These are phyloP conservation scores for Lumnitzera racemosa DNA, from an alignment of 345 rosid genomes.

Conservation along the genomic window DNA sequence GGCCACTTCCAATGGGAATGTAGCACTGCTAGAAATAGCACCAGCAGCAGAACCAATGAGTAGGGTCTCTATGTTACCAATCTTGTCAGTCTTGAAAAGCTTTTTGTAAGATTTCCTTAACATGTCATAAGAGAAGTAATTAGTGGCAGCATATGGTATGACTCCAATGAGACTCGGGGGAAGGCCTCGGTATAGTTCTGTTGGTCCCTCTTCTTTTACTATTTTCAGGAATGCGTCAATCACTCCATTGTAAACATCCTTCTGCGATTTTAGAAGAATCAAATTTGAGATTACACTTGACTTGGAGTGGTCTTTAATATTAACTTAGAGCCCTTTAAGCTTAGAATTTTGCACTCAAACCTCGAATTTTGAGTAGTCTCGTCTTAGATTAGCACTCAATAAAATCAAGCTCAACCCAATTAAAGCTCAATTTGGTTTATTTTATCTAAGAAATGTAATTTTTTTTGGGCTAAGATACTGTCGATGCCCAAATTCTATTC, in stretches of 20 bases:
- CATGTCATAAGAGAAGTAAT: slow-evolving; percentile 91
- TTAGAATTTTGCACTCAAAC: too few species aligned
- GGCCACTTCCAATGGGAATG: slow-evolving; percentile 95
- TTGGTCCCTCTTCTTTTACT: slow-evolving; percentile 66
- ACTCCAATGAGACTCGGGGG: slow-evolving; percentile 95
- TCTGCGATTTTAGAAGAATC: slow-evolving; percentile 31
- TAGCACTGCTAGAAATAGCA: slow-evolving; percentile 84
- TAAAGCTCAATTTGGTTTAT: too few species aligned
- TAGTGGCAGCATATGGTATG: slow-evolving; percentile 87
- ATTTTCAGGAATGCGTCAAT: slow-evolving; percentile 77
- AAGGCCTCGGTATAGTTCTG: slow-evolving; percentile 88
- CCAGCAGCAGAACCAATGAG: slow-evolving; percentile 83
- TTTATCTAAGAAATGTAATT: too few species aligned
- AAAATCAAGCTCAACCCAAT: too few species aligned
- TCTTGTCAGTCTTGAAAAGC: slow-evolving; percentile 64
- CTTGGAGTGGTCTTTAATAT: too few species aligned
- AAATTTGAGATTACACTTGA: not conserved
- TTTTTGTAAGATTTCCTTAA: slow-evolving; percentile 61
- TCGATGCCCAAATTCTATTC: too few species aligned
- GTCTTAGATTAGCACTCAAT: too few species aligned
- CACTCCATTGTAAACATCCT: slow-evolving; percentile 69
- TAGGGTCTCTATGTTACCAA: slow-evolving; percentile 85
- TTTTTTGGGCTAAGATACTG: too few species aligned
- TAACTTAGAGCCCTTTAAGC: too few species aligned
- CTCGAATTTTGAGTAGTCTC: too few species aligned